Evolutionary conservation across 495 filamentous ascomycete genomes (phyloP), one percentile per base, ranked within the genome.

Genomic region (Podospora pseudoanserina): DNA sequence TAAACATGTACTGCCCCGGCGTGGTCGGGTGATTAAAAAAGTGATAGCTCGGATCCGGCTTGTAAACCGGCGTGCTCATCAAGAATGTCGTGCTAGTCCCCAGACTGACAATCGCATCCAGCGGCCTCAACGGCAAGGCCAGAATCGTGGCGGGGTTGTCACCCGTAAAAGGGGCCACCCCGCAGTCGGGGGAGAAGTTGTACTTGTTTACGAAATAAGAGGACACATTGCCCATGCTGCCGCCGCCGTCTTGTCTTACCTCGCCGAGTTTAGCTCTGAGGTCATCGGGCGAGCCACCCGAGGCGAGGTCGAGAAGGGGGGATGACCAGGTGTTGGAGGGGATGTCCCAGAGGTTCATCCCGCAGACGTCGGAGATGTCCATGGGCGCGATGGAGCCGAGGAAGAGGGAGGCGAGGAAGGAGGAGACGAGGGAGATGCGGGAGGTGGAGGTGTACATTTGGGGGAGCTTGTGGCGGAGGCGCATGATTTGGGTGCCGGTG

Each of bases 291-390:
- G 30, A 82, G n/a, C 82, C 78, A 63, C 91, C 92, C 5, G 92
- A 90, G n/a, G 91, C 87, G 7, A 96, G 86, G 61, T 87, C 79
- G 20, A 99, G 82, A 2, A 97, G 86, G 13, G 84, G 75, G 68
- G 94, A 86, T 59, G 90, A 86, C 86, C 92, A 99, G 9, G 76
- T 74, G 61, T 89, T 87, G 20, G 85, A 82, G 68, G 89, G 82
- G 75, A 98, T 93, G 70, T 97, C 91, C 92, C 93, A 97, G 5
- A 99, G 82, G 75, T 99, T 97, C 92, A 97, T 97, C 9, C 95
- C 95, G 67, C 93, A 96, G 19, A 93, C 94, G 79, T 99, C 95
- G 70, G 91, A 90, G 74, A 97, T 96, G 77, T 99, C 95, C 69
- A 96, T 89, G 1, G 93, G 91, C 1, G 95, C 93, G 60, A 97